phyloP scores from a whole-genome alignment of 2,329 filamentous ascomycete genomes.

The Alternaria panax region DNA sequence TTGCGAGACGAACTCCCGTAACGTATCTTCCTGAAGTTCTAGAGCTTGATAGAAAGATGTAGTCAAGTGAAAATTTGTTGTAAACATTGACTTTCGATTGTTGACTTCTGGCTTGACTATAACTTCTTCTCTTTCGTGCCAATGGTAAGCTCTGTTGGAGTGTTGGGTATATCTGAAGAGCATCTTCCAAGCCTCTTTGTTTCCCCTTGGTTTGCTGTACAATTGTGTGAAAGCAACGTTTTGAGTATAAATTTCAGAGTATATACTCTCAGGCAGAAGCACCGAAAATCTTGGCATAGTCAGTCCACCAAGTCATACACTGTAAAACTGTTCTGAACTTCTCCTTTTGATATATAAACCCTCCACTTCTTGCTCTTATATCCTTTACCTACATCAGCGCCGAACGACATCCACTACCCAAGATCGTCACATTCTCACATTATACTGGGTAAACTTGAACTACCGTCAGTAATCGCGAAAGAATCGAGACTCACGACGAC shows the following conservation, averaged over 20 bases:
- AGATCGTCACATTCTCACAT: background rate
- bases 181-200: fast-evolving
- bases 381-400: background rate
- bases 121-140: no score
- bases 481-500: background rate
- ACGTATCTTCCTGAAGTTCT: no score
- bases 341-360: background rate
- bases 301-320: background rate
- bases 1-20: no score
- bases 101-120: no score
- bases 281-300: background rate
- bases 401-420: background rate
- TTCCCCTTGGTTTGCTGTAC: background rate
- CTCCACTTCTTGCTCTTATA: background rate
- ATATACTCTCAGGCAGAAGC: background rate
- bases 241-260: background rate
- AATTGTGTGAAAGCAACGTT: background rate
- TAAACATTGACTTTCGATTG: no score
- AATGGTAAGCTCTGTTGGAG: no score
- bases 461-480: no score
- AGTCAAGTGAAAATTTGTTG: no score
- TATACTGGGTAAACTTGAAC: background rate
- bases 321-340: background rate
- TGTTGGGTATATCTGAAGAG: no score
- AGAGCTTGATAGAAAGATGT: no score